Evolutionary conservation across 2,329 filamentous ascomycete species (phyloP), one percentile per base, ranked within the genome.

Genomic region (Byssoonygena ceratinophila): DNA sequence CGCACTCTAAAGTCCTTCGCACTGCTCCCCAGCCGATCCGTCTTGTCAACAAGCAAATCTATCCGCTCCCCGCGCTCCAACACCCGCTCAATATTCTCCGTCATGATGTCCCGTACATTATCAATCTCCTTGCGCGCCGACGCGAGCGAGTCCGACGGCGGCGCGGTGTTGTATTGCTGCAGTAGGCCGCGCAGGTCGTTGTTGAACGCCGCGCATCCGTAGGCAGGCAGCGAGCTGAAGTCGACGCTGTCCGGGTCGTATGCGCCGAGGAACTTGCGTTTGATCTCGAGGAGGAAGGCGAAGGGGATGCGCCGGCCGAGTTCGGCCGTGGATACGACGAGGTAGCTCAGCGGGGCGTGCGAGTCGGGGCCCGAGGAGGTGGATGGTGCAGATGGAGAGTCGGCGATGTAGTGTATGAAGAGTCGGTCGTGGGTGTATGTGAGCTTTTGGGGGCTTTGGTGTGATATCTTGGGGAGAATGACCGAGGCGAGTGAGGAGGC

Each of bases 381-480:
- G 63, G 64, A 53, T 7, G 59, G 53, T 74, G 74, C 61, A 79
- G 82, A 83, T 8, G 88, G 83, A 0, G 88, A 82, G 65, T 92
- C 86, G 63, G 90, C 81, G 65, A 97, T 85, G 76, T 94, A 96
- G 77, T 98, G 91, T 69, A 97, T 92, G 76, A 92, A 88, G 69
- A 94, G 83, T 55, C 83, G 76, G 71, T 89, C 86, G 70, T 96
- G 89, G 37, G 88, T 94, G 74, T 94, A 96, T 51, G 91, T 97
- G 59, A 94, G 81, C 72, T 96, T 96, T 65, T 94, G 83, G 0
- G 89, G 77, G 27, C 78, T 74, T 58, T 76, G 72, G 74, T 98
- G 92, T 52, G 79, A 77, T 75, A 98, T 94, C 70, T 95, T 95
- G 54, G 94, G 92, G 41, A 98, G 87, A 74, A 98, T 89, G 62